Conservation (phyloP, 2,329 filamentous ascomycete species). For the Neospermospora avenae region DNA sequence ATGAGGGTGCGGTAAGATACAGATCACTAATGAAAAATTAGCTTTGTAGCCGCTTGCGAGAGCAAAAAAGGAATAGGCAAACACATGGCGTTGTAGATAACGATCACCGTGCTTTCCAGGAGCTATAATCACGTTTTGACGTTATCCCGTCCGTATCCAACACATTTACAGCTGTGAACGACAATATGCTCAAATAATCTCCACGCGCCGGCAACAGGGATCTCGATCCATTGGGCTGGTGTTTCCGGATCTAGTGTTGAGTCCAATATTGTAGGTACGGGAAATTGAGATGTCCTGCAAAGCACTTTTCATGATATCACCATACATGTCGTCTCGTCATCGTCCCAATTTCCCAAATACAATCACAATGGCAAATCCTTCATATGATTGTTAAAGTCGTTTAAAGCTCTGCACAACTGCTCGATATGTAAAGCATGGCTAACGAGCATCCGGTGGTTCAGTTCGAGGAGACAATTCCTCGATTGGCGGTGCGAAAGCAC, state of each 20-base stretch:
- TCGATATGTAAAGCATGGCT: background rate
- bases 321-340: background rate
- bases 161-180: background rate
- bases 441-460: background rate
- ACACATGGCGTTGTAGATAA: no score
- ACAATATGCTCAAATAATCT: conserved; percentile 6
- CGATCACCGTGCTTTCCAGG: no score
- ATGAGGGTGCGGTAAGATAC: background rate
- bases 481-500: background rate
- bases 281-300: background rate
- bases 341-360: background rate
- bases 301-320: background rate
- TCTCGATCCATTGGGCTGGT: background rate
- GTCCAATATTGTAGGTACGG: background rate
- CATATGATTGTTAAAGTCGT: background rate
- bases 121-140: background rate
- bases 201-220: background rate
- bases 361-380: background rate
- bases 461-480: background rate
- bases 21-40: background rate
- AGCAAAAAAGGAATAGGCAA: background rate
- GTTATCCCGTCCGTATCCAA: background rate
- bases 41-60: no score
- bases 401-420: background rate
- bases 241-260: background rate